These are phyloP conservation scores for Heterobasidion parviporum DNA, from an alignment of 1,284 basidiomycete genomes.

Conservation along the genomic window DNA sequence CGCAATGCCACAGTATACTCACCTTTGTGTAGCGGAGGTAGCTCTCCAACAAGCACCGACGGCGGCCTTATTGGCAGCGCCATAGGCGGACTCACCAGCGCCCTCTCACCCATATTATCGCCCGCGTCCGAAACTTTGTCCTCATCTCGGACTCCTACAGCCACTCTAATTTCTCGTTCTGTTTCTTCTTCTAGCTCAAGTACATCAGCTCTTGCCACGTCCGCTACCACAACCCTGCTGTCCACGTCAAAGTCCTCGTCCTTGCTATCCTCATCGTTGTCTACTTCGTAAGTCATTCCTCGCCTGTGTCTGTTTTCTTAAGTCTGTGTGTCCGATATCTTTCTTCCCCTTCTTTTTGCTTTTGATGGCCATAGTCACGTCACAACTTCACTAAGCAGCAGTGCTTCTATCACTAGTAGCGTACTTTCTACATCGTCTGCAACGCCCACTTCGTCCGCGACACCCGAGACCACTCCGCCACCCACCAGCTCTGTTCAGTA, in stretches of 20 bases:
- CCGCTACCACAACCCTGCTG: slow-evolving; percentile 6
- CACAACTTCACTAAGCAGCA: slow-evolving; percentile 1
- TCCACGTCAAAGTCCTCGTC: slow-evolving; percentile 1
- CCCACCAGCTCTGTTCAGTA: neutral
- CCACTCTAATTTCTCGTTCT: neutral
- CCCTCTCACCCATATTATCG: neutral
- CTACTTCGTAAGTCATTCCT: neutral
- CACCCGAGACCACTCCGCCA: neutral
- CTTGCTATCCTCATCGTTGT: neutral
- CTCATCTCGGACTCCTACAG: neutral
- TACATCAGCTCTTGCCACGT: neutral
- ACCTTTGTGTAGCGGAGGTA: no score
- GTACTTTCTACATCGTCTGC: slow-evolving; percentile 7
- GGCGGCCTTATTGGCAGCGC: neutral
- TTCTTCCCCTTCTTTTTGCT: no score
- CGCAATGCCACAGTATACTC: no score
- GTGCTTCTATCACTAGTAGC: slow-evolving; percentile 3
- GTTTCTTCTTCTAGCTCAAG: slow-evolving; percentile 6
- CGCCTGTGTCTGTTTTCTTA: neutral
- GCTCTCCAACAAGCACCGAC: neutral
- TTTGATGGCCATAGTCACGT: no score
- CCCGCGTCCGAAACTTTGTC: no score
- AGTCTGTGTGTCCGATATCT: no score
- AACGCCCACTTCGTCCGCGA: slow-evolving; percentile 8
- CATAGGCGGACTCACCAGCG: neutral